Percentiles rank a stretch among this genome's conserved stretches.
phyloP scores from a whole-genome alignment of 352 stramenopile species.

The Aphanomyces astaci region DNA sequence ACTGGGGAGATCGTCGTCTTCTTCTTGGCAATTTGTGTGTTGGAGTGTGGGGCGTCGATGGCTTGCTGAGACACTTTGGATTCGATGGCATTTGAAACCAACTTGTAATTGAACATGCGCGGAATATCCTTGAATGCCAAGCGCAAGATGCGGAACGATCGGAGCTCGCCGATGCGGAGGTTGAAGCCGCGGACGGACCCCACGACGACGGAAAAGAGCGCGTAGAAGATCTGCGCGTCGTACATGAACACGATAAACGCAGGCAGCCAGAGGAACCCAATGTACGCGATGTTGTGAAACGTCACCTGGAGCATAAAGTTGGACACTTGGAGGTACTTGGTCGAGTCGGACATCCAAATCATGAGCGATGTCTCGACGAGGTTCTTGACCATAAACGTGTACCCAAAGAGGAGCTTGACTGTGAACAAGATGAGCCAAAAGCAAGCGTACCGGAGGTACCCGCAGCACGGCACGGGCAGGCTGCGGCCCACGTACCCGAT shows the following conservation, averaged over 20 bases:
- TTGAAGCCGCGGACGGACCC: constrained; percentile 77
- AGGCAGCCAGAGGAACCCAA: constrained; percentile 72
- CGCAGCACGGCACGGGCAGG: constrained; percentile 52
- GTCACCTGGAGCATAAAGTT: constrained; percentile 72
- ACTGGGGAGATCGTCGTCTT: constrained; percentile 41
- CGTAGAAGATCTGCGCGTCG: constrained; percentile 80
- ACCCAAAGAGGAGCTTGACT: constrained; percentile 72
- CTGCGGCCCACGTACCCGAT: constrained; percentile 67
- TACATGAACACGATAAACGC: constrained; percentile 80
- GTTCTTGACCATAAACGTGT: constrained; percentile 78
- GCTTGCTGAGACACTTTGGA: constrained; percentile 41
- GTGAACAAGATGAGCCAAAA: constrained; percentile 69
- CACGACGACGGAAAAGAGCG: constrained; percentile 59
- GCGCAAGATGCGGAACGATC: constrained; percentile 73
- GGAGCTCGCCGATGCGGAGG: constrained; percentile 68
- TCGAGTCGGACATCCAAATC: constrained; percentile 64
- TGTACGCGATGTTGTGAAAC: constrained; percentile 80
- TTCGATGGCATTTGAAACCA: constrained; percentile 49
- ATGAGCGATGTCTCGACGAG: constrained; percentile 79
- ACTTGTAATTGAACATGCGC: constrained; percentile 82
- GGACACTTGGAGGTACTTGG: constrained; percentile 67
- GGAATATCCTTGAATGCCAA: constrained; percentile 80
- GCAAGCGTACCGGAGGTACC: constrained; percentile 65
- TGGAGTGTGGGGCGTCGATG: no score
- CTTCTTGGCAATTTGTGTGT: no score